phyloP scores from a whole-genome alignment of 2,329 filamentous ascomycete species.

The Graphilbum fragrans region DNA sequence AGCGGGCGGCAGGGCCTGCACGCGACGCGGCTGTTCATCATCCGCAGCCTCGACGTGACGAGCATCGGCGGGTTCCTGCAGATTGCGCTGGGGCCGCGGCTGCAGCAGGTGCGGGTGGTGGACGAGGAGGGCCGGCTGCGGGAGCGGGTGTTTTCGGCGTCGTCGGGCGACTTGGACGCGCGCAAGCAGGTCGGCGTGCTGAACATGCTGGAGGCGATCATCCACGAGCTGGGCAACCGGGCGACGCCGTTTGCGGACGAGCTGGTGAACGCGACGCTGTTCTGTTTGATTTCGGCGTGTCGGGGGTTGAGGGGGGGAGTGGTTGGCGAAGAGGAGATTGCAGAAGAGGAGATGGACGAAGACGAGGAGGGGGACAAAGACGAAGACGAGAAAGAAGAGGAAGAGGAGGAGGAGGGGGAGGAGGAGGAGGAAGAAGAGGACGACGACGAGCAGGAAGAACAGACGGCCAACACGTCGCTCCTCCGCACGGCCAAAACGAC shows the following conservation, averaged over 20 bases:
- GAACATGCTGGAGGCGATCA: conserved; percentile 80
- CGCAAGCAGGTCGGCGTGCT: conserved; percentile 84
- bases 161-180: conserved; percentile 36
- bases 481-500: conserved; percentile 54
- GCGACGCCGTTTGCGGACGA: conserved; percentile 55
- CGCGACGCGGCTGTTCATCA: conserved; percentile 65
- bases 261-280: conserved; percentile 66
- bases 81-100: conserved; percentile 60
- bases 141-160: conserved; percentile 32
- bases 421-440: conserved; percentile 26
- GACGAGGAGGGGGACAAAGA: conserved; percentile 20
- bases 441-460: background rate
- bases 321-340: conserved; percentile 19
- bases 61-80: conserved; percentile 74
- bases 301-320: conserved; percentile 32
- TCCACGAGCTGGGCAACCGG: conserved; percentile 69
- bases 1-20: conserved; percentile 74
- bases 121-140: conserved; percentile 29
- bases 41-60: conserved; percentile 62
- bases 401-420: conserved; percentile 19
- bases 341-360: conserved; percentile 12
- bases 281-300: conserved; percentile 64
- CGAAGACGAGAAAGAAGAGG: conserved; percentile 16
- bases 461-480: conserved; percentile 33
- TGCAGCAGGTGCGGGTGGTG: conserved; percentile 49